Evolutionary conservation across 73 alveolate species (phyloP).

Genomic region (Blepharisma japonicum): DNA sequence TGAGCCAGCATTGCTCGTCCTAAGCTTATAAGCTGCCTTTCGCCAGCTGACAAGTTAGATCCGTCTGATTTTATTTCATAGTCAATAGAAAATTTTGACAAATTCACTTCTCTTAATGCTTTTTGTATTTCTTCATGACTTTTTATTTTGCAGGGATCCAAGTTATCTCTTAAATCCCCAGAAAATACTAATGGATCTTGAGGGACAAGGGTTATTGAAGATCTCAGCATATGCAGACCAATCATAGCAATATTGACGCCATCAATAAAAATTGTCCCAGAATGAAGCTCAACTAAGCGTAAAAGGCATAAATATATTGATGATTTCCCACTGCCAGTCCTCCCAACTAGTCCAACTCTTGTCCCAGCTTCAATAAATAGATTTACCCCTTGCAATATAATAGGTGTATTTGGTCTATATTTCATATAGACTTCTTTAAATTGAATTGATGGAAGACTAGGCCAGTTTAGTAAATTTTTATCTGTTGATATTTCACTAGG

Average conservation of each 20-base stretch:
- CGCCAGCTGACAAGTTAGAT: slow-evolving; percentile 71
- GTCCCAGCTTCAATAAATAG: slow-evolving; percentile 68
- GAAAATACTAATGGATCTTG: slow-evolving; percentile 78
- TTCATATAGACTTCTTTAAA: slow-evolving; percentile 72
- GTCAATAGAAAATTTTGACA: slow-evolving; percentile 25
- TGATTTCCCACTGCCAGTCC: slow-evolving; percentile 96
- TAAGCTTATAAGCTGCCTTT: slow-evolving; percentile 69
- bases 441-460: slow-evolving; percentile 53
- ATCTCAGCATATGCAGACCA: slow-evolving; percentile 63
- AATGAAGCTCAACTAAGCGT: slow-evolving; percentile 80
- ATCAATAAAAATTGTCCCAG: slow-evolving; percentile 71
- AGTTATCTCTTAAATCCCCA: slow-evolving; percentile 82
- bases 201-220: slow-evolving; percentile 62
- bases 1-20: slow-evolving; percentile 72
- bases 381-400: slow-evolving; percentile 76
- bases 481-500: slow-evolving; percentile 27
- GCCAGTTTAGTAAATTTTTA: slow-evolving; percentile 77
- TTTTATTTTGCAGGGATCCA: slow-evolving; percentile 72
- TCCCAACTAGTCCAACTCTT: slow-evolving; percentile 94
- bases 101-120: slow-evolving; percentile 48
- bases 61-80: slow-evolving; percentile 28
- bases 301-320: slow-evolving; percentile 60
- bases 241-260: slow-evolving; percentile 74
- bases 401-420: slow-evolving; percentile 83
- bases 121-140: slow-evolving; percentile 51